phyloP scores from a whole-genome alignment of 129 eudicot species.

The Chrysanthemum lavandulifolium region DNA sequence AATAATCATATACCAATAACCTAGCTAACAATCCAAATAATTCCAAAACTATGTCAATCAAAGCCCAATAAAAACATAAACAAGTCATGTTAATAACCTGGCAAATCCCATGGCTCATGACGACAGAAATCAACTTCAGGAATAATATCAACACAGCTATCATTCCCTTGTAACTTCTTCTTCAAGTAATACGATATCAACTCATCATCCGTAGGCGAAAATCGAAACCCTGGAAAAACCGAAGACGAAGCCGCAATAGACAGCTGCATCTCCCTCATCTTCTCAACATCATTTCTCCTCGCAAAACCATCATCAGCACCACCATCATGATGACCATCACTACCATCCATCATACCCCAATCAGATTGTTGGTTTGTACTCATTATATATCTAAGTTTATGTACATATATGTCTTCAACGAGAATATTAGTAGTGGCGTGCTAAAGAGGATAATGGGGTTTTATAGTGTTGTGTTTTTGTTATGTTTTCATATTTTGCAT shows the following conservation, averaged over 20 bases:
- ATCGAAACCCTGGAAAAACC: slow-evolving; percentile 84
- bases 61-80: background rate
- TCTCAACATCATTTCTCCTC: slow-evolving; percentile 19
- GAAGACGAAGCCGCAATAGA: slow-evolving; percentile 58
- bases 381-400: background rate
- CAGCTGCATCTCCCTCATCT: slow-evolving; percentile 45
- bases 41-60: background rate
- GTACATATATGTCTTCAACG: background rate
- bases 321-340: background rate
- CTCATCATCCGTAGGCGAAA: slow-evolving; percentile 89
- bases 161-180: slow-evolving; percentile 66
- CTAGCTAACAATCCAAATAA: background rate
- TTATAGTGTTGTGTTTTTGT: background rate
- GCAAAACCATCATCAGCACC: slow-evolving; percentile 10
- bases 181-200: slow-evolving; percentile 58
- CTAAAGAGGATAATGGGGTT: slow-evolving; percentile 4
- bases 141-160: slow-evolving; percentile 60
- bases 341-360: slow-evolving; percentile 9
- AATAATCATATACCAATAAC: background rate
- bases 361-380: background rate
- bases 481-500: background rate
- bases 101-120: slow-evolving; percentile 95
- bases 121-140: slow-evolving; percentile 73
- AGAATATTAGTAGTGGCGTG: slow-evolving; percentile 24
- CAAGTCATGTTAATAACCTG: slow-evolving; percentile 42